Conservation (phyloP, 305 asterid genomes). For the Ajuga reptans region DNA sequence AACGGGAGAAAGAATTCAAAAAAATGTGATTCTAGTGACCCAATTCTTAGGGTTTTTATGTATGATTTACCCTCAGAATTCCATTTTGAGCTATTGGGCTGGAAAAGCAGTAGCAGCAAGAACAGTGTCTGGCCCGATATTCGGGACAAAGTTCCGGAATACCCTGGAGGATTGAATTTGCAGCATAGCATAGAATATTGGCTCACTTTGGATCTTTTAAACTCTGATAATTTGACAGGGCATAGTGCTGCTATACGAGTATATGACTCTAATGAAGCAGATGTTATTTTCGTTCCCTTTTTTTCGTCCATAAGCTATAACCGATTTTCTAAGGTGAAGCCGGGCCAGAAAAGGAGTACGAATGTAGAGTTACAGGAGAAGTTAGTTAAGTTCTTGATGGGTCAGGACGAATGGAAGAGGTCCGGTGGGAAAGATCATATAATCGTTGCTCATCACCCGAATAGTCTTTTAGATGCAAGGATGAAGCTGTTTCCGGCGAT, state of each 20-base stretch:
- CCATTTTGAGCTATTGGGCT: constrained; percentile 58
- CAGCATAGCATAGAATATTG: constrained; percentile 93
- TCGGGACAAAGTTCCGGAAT: constrained; percentile 44
- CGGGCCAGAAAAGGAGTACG: constrained; percentile 37
- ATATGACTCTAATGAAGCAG: constrained; percentile 69
- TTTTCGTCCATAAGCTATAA: constrained; percentile 75
- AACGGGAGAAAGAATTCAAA: constrained; percentile 6
- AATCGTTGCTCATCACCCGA: constrained; percentile 81
- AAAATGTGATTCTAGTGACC: constrained; percentile 29
- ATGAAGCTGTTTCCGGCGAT: constrained; percentile 81
- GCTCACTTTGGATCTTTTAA: constrained; percentile 73
- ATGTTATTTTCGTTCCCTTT: constrained; percentile 77
- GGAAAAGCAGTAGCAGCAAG: constrained; percentile 46
- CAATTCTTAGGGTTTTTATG: constrained; percentile 68
- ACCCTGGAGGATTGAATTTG: constrained; percentile 83
- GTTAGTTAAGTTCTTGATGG: constrained; percentile 53
- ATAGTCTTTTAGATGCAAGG: constrained; percentile 73
- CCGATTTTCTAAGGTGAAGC: constrained; percentile 48
- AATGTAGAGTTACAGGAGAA: constrained; percentile 55
- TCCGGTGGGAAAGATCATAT: constrained; percentile 70
- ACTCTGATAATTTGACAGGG: constrained; percentile 34
- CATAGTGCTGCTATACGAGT: constrained; percentile 66
- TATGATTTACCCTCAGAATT: constrained; percentile 78
- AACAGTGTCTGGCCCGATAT: constrained; percentile 81
- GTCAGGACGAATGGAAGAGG: constrained; percentile 68